These are phyloP conservation scores for Cladophialophora immunda DNA, from an alignment of 2,329 filamentous ascomycete species.

Conservation along the genomic window DNA sequence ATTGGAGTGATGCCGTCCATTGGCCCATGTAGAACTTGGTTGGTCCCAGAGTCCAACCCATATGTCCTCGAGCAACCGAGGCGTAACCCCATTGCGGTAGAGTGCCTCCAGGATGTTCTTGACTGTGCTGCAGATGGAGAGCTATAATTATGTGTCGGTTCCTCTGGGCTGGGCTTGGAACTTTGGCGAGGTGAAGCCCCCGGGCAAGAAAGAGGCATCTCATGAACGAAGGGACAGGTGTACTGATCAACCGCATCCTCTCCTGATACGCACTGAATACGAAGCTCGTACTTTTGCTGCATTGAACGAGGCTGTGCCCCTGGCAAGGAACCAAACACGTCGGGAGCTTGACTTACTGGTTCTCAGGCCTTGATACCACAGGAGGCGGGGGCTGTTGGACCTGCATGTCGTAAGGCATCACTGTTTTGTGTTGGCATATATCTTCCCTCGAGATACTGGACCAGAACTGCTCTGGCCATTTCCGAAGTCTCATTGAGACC, in stretches of 20 bases:
- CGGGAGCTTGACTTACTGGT: conserved; percentile 5
- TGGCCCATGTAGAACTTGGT: neutral
- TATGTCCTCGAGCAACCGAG: conserved; percentile 16
- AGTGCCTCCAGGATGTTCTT: conserved; percentile 5
- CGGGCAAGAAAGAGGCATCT: conserved; percentile 5
- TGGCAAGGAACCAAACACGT: conserved; percentile 14
- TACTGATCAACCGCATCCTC: conserved; percentile 10
- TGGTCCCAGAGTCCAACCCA: neutral
- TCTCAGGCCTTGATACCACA: conserved; percentile 5
- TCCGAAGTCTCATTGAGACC: conserved; percentile 1
- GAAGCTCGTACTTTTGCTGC: conserved; percentile 30
- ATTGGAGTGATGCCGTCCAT: neutral
- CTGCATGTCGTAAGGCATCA: conserved; percentile 20
- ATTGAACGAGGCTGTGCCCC: conserved; percentile 30
- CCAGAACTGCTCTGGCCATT: conserved; percentile 9
- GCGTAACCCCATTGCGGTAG: conserved; percentile 12
- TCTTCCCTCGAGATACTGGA: neutral
- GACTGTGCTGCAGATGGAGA: conserved; percentile 11
- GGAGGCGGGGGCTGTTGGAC: conserved; percentile 1
- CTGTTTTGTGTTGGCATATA: conserved; percentile 17
- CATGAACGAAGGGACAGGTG: neutral
- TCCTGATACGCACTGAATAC: conserved; percentile 27
- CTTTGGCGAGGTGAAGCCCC: conserved; percentile 14
- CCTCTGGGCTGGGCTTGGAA: conserved; percentile 6
- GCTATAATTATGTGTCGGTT: conserved; percentile 19